Evolutionary conservation across 306 rosid genomes (phyloP).

Genomic region (Astragalus membranaceus): DNA sequence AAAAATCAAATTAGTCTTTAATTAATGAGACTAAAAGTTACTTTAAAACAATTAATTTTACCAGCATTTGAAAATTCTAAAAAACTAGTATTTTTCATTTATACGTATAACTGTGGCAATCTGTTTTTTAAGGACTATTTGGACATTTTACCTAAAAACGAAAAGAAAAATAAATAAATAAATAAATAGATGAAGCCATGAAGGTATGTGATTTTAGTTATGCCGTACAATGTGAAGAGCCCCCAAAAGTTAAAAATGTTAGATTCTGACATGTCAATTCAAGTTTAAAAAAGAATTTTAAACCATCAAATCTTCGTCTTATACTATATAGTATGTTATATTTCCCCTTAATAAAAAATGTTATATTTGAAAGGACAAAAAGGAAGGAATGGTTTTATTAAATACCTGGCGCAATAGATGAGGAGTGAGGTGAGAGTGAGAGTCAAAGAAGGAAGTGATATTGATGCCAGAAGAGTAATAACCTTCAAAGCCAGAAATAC

Average conservation of each 20-base stretch:
- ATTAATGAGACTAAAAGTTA: too few species aligned
- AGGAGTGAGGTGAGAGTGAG: constrained; percentile 49
- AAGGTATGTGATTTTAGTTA: neutral
- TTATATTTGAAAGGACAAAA: neutral
- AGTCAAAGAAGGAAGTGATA: constrained; percentile 53
- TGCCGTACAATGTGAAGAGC: neutral
- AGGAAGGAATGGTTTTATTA: neutral
- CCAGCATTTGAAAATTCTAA: too few species aligned
- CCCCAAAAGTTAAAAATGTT: neutral
- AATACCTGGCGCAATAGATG: constrained; percentile 64
- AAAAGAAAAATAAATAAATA: too few species aligned
- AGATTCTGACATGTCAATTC: neutral
- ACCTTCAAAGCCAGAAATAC: constrained; percentile 58
- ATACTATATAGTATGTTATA: too few species aligned
- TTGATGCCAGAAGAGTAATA: constrained; percentile 59
- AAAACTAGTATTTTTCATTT: too few species aligned
- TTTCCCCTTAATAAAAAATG: too few species aligned
- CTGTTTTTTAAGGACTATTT: too few species aligned
- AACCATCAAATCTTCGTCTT: neutral
- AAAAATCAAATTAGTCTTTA: too few species aligned
- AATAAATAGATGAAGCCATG: too few species aligned
- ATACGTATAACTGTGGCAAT: too few species aligned
- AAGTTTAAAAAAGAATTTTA: neutral
- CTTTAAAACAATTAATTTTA: too few species aligned
- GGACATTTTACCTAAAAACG: too few species aligned